Evolutionary conservation across 345 rosid genomes (phyloP), one percentile per base, ranked within the genome.

Genomic region (Linum lewisii): DNA sequence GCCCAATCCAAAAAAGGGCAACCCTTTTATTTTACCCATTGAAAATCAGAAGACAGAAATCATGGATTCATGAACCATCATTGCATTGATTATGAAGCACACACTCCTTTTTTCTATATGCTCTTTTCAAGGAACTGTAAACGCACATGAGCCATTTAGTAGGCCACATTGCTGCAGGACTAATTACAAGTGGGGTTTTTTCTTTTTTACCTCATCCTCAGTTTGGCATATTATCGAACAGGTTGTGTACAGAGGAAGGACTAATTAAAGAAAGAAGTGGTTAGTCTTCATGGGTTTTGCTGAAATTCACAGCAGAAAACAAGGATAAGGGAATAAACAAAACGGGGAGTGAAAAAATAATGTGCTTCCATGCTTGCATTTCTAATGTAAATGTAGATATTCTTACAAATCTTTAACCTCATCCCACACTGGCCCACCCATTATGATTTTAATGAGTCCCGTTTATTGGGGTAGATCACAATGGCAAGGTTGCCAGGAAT

Each of bases 31-130:
- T 69, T 69, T 69, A 54, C 34, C 61, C 60, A n/a, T n/a, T n/a
- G 75, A 71, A 73, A 59, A 77, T 71, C 76, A 73, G n/a, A 65
- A 71, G 45, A 51, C 58, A 45, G 51, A 64, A 66, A n/a, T n/a
- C n/a, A n/a, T n/a, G n/a, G n/a, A n/a, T n/a, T n/a, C n/a, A n/a
- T 55, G 69, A 49, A 61, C 19, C 63, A 63, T 69, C 34, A 29
- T 29, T 29, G 34, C 34, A 29, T 29, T 29, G 73, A 75, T 71
- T 70, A 55, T 23, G 38, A 60, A 52, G 54, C 23, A 6, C 6
- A 24, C 21, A 4, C 2, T 34, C 21, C 9, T 4, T 24, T 10
- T 53, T 71, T 49, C 72, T 42, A 21, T 42, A 16, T 42, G 14
- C 47, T 16, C 47, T 42, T 42, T 42, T 16, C 47, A 42, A 42